Base-by-base conservation (phyloP, 2,329 filamentous ascomycete genomes). In the Sporothrix curviconia region DNA sequence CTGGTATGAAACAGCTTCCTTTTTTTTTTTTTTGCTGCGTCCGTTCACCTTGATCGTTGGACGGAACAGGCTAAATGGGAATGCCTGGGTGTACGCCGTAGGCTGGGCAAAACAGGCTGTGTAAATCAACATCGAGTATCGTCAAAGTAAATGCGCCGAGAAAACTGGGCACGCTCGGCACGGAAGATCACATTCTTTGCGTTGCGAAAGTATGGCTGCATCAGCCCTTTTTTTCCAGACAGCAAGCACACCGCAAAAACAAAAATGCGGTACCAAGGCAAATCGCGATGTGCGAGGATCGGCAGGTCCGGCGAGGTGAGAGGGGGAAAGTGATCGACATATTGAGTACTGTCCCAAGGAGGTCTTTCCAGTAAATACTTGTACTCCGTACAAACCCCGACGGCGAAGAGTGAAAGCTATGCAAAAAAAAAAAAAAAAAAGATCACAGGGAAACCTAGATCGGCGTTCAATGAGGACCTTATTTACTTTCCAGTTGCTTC, bases 261-360 rank as follows among this genome's bases (percentile, higher is more conserved):
- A 44, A n/a, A 22, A 34, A 19, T 8, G 44, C 15, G 32, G 37
- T 7, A 25, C 19, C 19, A 37, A 24, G 19, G 36, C 50, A 53
- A 42, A 53, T 53, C 37, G 37, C 22, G 50, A 53, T 53, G 37
- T 40, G 50, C 50, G n/a, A 25, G 8, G 50, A 53, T 53, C 50
- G 25, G 37, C 37, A 53, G 36, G 34, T 30, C 49, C 36, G 36
- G 30, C 32, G 47, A 50, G 32, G 28, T 22, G 4, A 40, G 37
- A 17, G 32, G 9, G 32, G 12, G 19, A n/a, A n/a, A n/a, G 24
- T 6, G 36, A 52, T 52, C 49, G 49, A 52, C 49, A 52, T n/a
- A n/a, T n/a, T n/a, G n/a, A n/a, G n/a, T n/a, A n/a, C n/a, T n/a
- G n/a, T n/a, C n/a, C n/a, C n/a, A n/a, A n/a, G n/a, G n/a, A n/a